Evolutionary conservation across 441 rosid genomes (phyloP).

Genomic region (Syzygium syzygioides): DNA sequence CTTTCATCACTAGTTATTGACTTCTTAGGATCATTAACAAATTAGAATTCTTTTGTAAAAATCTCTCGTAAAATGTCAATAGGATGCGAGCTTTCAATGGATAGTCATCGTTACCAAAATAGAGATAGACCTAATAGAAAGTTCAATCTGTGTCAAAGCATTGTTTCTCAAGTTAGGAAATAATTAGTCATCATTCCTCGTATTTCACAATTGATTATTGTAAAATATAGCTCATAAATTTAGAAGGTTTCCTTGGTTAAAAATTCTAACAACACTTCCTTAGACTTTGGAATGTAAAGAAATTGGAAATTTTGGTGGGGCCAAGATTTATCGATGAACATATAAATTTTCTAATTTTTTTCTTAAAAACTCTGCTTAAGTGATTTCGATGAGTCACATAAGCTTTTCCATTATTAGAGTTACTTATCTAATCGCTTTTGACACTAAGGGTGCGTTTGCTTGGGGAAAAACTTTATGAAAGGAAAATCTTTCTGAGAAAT

Average conservation of each 20-base stretch:
- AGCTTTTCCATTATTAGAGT: background rate
- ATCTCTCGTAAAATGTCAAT: background rate
- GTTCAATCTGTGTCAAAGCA: background rate
- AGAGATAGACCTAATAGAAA: too few relatives aligned
- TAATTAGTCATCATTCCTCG: background rate
- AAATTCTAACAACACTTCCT: background rate
- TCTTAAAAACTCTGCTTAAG: too few relatives aligned
- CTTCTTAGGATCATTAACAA: background rate
- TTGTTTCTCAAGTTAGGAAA: background rate
- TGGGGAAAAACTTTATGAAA: too few relatives aligned
- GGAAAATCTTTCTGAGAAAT: too few relatives aligned
- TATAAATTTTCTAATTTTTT: background rate
- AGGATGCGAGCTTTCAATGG: background rate
- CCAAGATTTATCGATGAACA: background rate
- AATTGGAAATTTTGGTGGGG: background rate
- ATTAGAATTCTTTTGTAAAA: background rate
- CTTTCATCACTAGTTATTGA: background rate
- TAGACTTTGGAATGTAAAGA: background rate
- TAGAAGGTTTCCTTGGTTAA: background rate
- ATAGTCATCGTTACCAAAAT: background rate
- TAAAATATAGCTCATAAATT: background rate
- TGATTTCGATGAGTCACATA: background rate
- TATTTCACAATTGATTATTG: background rate
- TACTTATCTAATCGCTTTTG: background rate
- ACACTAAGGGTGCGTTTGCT: background rate